These are phyloP conservation scores for Centaurea solstitialis DNA, from an alignment of 129 eudicot genomes.

Conservation along the genomic window DNA sequence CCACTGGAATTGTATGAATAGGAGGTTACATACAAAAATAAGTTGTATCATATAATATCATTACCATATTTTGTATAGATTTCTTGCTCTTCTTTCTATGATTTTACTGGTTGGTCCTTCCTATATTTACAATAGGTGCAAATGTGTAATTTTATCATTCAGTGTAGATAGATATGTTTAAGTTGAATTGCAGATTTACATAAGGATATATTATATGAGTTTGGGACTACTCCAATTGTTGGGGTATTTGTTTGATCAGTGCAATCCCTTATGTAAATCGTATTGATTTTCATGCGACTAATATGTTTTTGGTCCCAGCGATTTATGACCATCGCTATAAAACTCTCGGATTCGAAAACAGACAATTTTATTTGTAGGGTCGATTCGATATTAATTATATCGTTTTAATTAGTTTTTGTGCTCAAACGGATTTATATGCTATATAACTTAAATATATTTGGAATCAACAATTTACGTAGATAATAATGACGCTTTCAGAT, in stretches of 20 bases:
- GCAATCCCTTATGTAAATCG: too few relatives aligned
- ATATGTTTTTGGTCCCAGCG: too few relatives aligned
- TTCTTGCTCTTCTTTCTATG: constrained; percentile 13
- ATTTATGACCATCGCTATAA: too few relatives aligned
- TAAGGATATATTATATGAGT: constrained; percentile 1
- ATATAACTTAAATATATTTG: too few relatives aligned
- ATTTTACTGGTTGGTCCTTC: constrained; percentile 28
- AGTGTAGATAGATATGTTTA: constrained; percentile 14
- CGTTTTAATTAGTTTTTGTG: too few relatives aligned
- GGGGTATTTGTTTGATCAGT: not conserved
- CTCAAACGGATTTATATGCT: too few relatives aligned
- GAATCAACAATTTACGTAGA: too few relatives aligned
- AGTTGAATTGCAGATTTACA: constrained; percentile 7
- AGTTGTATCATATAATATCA: constrained; percentile 24
- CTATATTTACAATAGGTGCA: constrained; percentile 20
- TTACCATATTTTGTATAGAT: constrained; percentile 30
- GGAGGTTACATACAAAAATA: not conserved
- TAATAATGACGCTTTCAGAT: too few relatives aligned
- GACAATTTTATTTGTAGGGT: too few relatives aligned
- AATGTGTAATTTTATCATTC: constrained; percentile 20
- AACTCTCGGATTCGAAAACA: too few relatives aligned
- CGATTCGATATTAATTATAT: too few relatives aligned
- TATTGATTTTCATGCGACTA: too few relatives aligned
- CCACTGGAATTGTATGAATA: constrained; percentile 19
- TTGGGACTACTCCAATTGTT: not conserved